Conservation (phyloP, 371 early-diverging fungal genomes). For the Enterospora canceri region DNA sequence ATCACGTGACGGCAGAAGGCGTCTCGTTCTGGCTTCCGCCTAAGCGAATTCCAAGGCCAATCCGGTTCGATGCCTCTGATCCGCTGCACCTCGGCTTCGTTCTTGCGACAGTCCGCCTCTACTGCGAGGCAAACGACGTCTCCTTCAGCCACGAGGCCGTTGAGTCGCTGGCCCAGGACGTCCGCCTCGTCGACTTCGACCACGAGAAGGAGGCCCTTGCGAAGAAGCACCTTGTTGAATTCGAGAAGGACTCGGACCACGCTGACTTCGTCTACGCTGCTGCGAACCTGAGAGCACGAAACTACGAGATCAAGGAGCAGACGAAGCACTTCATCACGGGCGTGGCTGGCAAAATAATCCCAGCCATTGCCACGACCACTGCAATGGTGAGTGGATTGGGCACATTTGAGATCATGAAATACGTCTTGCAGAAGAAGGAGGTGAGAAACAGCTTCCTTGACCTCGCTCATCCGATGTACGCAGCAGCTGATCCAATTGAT, state of each 20-base stretch:
- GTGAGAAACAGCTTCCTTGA: conserved; percentile 97
- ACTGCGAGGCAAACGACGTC: conserved; percentile 63
- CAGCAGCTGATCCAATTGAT: conserved; percentile 87
- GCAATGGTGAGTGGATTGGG: conserved; percentile 92
- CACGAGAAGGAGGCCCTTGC: conserved; percentile 58
- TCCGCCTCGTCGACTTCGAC: not conserved
- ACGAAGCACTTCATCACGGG: conserved; percentile 88
- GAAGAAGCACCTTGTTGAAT: conserved; percentile 74
- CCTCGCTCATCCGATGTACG: conserved; percentile 93
- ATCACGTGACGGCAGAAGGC: conserved; percentile 61
- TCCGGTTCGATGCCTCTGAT: conserved; percentile 58
- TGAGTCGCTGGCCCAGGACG: not conserved
- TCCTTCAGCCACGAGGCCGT: conserved; percentile 31
- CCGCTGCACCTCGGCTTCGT: conserved; percentile 74
- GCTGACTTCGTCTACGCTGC: conserved; percentile 93
- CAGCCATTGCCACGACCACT: conserved; percentile 99
- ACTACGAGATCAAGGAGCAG: conserved; percentile 79
- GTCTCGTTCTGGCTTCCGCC: conserved; percentile 94
- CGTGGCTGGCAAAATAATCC: conserved; percentile 98
- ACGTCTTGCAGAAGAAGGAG: conserved; percentile 55
- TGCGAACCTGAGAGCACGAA: conserved; percentile 84
- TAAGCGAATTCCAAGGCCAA: conserved; percentile 78
- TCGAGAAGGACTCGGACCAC: conserved; percentile 98
- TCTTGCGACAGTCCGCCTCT: conserved; percentile 74
- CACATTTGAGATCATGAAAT: conserved; percentile 67